phyloP scores from a whole-genome alignment of 129 eudicot species.

The Flaveria robusta region DNA sequence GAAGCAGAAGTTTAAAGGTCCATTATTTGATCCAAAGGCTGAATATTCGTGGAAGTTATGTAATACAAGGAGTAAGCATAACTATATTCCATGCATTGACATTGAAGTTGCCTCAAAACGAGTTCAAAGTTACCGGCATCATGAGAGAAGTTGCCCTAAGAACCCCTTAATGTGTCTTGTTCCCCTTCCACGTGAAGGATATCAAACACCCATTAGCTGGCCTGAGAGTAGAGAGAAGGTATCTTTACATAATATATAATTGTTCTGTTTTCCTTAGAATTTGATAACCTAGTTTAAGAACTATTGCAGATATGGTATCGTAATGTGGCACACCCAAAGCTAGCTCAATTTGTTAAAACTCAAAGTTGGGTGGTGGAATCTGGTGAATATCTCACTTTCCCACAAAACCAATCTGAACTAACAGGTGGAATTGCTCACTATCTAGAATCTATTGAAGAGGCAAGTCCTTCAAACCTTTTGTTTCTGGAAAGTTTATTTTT shows the following conservation, averaged over 20 bases:
- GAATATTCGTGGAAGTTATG: slow-evolving; percentile 79
- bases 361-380: slow-evolving; percentile 81
- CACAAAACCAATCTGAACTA: slow-evolving; percentile 68
- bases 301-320: slow-evolving; percentile 68
- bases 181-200: slow-evolving; percentile 89
- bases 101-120: slow-evolving; percentile 54
- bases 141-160: slow-evolving; percentile 86
- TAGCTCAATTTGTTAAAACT: slow-evolving; percentile 63
- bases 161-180: slow-evolving; percentile 77
- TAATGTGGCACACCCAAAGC: slow-evolving; percentile 93
- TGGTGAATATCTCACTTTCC: slow-evolving; percentile 81
- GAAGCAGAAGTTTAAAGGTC: slow-evolving; percentile 58
- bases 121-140: slow-evolving; percentile 69
- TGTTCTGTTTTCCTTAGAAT: slow-evolving; percentile 17
- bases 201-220: slow-evolving; percentile 73
- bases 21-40: slow-evolving; percentile 79
- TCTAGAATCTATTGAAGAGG: slow-evolving; percentile 92
- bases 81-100: slow-evolving; percentile 96
- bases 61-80: slow-evolving; percentile 83
- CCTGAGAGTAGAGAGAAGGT: slow-evolving; percentile 89
- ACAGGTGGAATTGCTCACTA: slow-evolving; percentile 77
- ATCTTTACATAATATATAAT: not conserved
- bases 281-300: slow-evolving; percentile 29
- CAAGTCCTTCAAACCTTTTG: slow-evolving; percentile 32
- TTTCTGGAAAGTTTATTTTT: not conserved